Conservation (phyloP, 177 flowering plant species). For the Vitis hybrid region DNA sequence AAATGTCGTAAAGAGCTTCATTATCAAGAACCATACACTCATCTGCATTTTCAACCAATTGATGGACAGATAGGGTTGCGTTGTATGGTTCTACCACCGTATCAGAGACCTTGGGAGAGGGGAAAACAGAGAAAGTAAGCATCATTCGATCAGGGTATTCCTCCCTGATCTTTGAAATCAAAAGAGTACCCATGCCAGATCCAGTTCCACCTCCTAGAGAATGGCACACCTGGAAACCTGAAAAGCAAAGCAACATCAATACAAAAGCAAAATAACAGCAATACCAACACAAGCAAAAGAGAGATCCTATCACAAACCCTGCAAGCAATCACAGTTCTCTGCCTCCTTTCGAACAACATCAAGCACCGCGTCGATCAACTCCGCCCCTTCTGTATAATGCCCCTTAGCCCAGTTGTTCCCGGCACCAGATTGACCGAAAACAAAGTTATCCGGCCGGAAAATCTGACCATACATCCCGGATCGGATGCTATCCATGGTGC, state of each 20-base stretch:
- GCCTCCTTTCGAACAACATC: slow-evolving; percentile 45
- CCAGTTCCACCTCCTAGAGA: slow-evolving; percentile 43
- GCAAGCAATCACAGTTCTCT: slow-evolving; percentile 38
- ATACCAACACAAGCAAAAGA: too few relatives aligned
- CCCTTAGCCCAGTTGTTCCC: slow-evolving; percentile 44
- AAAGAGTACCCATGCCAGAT: slow-evolving; percentile 39
- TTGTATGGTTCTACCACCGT: slow-evolving; percentile 43
- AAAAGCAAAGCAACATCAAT: neutral
- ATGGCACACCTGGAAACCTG: slow-evolving; percentile 44
- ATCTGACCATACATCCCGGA: slow-evolving; percentile 34
- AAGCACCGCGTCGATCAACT: slow-evolving; percentile 37
- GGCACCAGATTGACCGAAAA: slow-evolving; percentile 41
- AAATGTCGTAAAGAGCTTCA: slow-evolving; percentile 40
- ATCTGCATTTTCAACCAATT: slow-evolving; percentile 41
- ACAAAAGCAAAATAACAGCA: neutral
- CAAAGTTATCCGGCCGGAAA: slow-evolving; percentile 38
- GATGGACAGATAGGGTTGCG: slow-evolving; percentile 39
- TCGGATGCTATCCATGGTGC: slow-evolving; percentile 39
- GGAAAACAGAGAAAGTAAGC: slow-evolving; percentile 45
- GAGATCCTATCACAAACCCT: slow-evolving; percentile 15
- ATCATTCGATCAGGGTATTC: slow-evolving; percentile 44
- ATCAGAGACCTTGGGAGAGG: slow-evolving; percentile 41
- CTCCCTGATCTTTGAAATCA: slow-evolving; percentile 40
- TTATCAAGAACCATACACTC: slow-evolving; percentile 47
- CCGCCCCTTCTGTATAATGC: slow-evolving; percentile 41